These are phyloP conservation scores for Clavulina sp. DNA, from an alignment of 768 basidiomycete genomes.

Conservation along the genomic window DNA sequence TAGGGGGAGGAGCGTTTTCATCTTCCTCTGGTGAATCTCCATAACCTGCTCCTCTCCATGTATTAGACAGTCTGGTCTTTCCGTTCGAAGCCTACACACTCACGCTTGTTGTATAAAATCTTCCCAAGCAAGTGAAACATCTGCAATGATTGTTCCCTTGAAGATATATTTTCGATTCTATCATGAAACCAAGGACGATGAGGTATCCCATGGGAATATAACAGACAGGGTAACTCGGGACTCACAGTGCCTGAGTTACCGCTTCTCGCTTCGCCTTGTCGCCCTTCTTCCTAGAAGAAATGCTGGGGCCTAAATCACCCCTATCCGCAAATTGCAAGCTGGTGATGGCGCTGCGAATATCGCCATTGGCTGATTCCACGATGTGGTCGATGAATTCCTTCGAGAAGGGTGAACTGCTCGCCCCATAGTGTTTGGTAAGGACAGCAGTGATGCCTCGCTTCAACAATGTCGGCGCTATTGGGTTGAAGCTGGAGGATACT, in stretches of 20 bases:
- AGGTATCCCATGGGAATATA: not conserved
- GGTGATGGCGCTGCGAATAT: constrained; percentile 88
- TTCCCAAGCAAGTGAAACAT: constrained; percentile 90
- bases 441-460: constrained; percentile 56
- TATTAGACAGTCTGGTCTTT: not conserved
- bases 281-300: constrained; percentile 12
- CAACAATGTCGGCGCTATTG: constrained; percentile 76
- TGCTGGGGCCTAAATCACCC: constrained; percentile 16
- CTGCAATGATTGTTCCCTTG: constrained; percentile 69
- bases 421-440: constrained; percentile 30
- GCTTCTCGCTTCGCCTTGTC: constrained; percentile 15
- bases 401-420: constrained; percentile 24
- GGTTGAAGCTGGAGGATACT: constrained; percentile 52
- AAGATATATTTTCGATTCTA: constrained; percentile 54
- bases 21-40: constrained; percentile 46
- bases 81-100: not conserved
- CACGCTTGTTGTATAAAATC: constrained; percentile 90
- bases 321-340: constrained; percentile 73
- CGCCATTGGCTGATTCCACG: constrained; percentile 68
- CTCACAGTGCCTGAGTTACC: constrained; percentile 16
- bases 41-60: constrained; percentile 35
- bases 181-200: not conserved
- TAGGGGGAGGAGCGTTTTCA: constrained; percentile 30
- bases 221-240: constrained; percentile 4
- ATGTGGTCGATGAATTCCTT: constrained; percentile 59